Evolutionary conservation across 176 grass and related monocot species (phyloP).

Genomic region (Aegilops tauschii): DNA sequence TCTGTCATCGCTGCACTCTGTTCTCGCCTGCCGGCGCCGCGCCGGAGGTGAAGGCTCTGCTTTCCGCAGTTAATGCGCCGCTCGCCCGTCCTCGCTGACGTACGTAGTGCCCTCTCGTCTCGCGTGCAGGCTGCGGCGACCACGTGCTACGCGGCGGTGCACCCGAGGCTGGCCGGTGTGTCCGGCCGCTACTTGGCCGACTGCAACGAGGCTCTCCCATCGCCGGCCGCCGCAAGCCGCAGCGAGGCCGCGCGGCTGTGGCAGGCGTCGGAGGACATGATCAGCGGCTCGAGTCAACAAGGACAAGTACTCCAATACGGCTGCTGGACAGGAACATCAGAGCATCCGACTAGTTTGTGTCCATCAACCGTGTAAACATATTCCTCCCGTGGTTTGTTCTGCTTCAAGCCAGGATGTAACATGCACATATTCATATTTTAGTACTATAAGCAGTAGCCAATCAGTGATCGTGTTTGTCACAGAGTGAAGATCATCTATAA

Average conservation of each 20-base stretch:
- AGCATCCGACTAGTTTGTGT: not conserved
- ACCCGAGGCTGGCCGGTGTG: slow-evolving; percentile 60
- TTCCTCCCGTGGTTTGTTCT: not conserved
- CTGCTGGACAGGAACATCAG: not conserved
- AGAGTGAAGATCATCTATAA: not conserved
- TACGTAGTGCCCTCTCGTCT: not conserved
- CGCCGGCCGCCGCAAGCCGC: slow-evolving; percentile 46
- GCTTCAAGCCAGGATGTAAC: not conserved
- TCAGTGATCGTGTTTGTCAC: not conserved
- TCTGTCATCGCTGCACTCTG: too few relatives aligned
- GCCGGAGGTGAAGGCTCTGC: not conserved
- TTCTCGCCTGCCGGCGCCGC: not conserved
- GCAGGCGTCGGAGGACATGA: slow-evolving; percentile 53
- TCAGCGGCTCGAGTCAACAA: not conserved
- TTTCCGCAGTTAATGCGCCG: not conserved
- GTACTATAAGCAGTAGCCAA: not conserved
- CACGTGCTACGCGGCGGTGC: slow-evolving; percentile 91
- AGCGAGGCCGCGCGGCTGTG: slow-evolving; percentile 66
- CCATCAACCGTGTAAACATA: not conserved
- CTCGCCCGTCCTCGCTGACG: not conserved
- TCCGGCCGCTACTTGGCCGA: slow-evolving; percentile 90
- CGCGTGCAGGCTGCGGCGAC: slow-evolving; percentile 76
- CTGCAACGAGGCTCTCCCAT: slow-evolving; percentile 93
- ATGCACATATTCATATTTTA: not conserved
- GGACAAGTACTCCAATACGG: too few relatives aligned